Conservation (phyloP, 768 basidiomycete species). For the Polyporus arcularius region DNA sequence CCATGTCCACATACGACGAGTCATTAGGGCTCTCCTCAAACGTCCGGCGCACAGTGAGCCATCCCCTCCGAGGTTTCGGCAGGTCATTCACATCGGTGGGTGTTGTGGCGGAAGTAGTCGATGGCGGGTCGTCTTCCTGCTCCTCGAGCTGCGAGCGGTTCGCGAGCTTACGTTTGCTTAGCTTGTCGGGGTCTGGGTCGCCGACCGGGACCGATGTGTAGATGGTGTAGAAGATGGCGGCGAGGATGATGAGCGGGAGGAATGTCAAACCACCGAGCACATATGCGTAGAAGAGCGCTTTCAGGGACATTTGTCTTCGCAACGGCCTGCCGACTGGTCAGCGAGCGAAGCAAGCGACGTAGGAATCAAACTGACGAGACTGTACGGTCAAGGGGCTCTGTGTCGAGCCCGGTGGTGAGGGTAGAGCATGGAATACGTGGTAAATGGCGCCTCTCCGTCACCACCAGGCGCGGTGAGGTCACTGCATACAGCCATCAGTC, state of each 20-base stretch:
- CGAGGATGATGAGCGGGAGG: conserved; percentile 72
- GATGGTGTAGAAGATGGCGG: conserved; percentile 58
- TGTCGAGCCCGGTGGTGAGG: conserved; percentile 14
- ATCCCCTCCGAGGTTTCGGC: conserved; percentile 71
- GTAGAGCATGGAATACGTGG: conserved; percentile 21
- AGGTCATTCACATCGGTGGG: conserved; percentile 49
- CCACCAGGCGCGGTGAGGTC: conserved; percentile 18
- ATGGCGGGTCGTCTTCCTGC: conserved; percentile 31
- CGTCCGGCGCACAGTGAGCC: conserved; percentile 81
- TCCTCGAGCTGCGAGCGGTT: conserved; percentile 24
- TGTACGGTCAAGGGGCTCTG: conserved; percentile 13
- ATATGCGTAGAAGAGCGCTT: conserved; percentile 79
- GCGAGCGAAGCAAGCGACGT: neutral
- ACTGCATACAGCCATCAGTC: conserved; percentile 19
- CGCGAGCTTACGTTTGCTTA: conserved; percentile 27
- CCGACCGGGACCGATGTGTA: conserved; percentile 88
- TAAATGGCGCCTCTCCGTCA: conserved; percentile 10
- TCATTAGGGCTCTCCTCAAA: conserved; percentile 69
- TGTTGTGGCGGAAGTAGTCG: conserved; percentile 29
- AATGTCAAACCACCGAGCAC: conserved; percentile 90
- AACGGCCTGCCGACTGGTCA: conserved; percentile 7
- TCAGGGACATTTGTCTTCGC: conserved; percentile 56
- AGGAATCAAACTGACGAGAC: conserved; percentile 2
- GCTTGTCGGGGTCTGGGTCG: conserved; percentile 46
- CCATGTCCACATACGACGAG: conserved; percentile 74